phyloP scores from a whole-genome alignment of 2,329 filamentous ascomycete species.

The Arachnomyces sp. region DNA sequence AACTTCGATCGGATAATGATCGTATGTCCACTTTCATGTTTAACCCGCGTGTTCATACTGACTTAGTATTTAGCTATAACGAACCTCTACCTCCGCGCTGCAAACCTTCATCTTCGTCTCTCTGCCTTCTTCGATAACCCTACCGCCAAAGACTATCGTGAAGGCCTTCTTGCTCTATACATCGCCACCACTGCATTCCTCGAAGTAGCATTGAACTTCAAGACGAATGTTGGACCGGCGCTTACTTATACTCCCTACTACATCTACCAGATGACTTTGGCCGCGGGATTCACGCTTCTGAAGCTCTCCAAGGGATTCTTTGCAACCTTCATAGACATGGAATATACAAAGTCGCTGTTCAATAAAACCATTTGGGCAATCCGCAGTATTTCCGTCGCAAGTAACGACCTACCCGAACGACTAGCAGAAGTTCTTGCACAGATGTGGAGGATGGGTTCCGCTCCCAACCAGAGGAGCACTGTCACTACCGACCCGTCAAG shows the following conservation, averaged over 20 bases:
- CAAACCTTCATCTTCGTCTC: slow-evolving; percentile 40
- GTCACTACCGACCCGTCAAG: slow-evolving; percentile 15
- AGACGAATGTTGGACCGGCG: slow-evolving; percentile 37
- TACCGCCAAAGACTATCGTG: slow-evolving; percentile 37
- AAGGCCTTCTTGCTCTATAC: slow-evolving; percentile 38
- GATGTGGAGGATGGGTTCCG: slow-evolving; percentile 49
- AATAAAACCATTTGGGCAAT: slow-evolving; percentile 51
- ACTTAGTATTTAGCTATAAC: slow-evolving; percentile 32
- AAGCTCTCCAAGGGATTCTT: slow-evolving; percentile 61
- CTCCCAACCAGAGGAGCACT: slow-evolving; percentile 5
- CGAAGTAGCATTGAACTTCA: slow-evolving; percentile 38
- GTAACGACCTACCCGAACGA: slow-evolving; percentile 56
- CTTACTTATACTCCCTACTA: slow-evolving; percentile 52
- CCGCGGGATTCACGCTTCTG: slow-evolving; percentile 54
- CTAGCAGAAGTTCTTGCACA: slow-evolving; percentile 58
- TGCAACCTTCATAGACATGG: slow-evolving; percentile 47
- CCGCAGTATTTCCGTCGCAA: slow-evolving; percentile 51
- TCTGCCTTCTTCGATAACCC: slow-evolving; percentile 44
- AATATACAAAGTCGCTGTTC: slow-evolving; percentile 50
- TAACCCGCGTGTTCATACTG: slow-evolving; percentile 5
- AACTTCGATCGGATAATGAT: slow-evolving; percentile 34
- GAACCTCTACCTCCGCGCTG: slow-evolving; percentile 39
- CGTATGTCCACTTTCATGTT: slow-evolving; percentile 20
- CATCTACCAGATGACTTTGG: slow-evolving; percentile 59
- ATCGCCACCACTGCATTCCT: slow-evolving; percentile 39